Evolutionary conservation across 2,329 filamentous ascomycete genomes (phyloP), one percentile per base, ranked within the genome.

Genomic region (Ascocoryne sarcoides): DNA sequence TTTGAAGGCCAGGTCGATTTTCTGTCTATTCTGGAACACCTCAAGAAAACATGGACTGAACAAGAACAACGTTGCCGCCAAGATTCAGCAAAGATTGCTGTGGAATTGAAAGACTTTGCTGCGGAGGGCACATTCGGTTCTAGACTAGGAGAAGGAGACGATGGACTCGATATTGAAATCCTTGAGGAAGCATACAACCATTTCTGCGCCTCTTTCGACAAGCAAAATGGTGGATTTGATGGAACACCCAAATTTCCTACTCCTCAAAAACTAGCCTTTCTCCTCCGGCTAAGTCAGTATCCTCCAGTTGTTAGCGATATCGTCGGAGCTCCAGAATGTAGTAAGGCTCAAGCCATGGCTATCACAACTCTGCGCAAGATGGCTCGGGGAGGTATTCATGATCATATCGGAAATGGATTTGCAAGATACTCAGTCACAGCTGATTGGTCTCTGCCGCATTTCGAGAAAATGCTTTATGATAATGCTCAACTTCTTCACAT

Each of bases 381-480:
- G 76, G 76, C 76, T 12, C 72, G 75, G 36, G 79, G 81, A 15
- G 81, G 79, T 10, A 78, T 84, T 38, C 74, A 84, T 47, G 84
- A 88, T 54, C 82, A 85, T 46, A 74, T 90, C 45, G 84, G 84
- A 32, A 75, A 84, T 56, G 84, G 85, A 5, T 87, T 88, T 53
- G 77, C 82, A 28, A 76, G 90, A 37, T 95, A 94, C 59, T 94
- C 87, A 10, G 83, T 94, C 5, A 96, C 90, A 0, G 69, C 79
- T 10, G 85, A 96, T 62, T 98, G 92, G 92, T 85, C 83, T 47
- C 68, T 96, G 34, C 92, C 92, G 9, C 89, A 95, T 60, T 98
- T 96, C 54, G 92, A 98, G 66, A 96, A 96, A 67, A 88, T 96
- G 74, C 75, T 95, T 8, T 88, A 87, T 40, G 92, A 96, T 57